Evolutionary conservation across 2,329 filamentous ascomycete genomes (phyloP), one percentile per base, ranked within the genome.

Genomic region (Zymoseptoria passerinii): DNA sequence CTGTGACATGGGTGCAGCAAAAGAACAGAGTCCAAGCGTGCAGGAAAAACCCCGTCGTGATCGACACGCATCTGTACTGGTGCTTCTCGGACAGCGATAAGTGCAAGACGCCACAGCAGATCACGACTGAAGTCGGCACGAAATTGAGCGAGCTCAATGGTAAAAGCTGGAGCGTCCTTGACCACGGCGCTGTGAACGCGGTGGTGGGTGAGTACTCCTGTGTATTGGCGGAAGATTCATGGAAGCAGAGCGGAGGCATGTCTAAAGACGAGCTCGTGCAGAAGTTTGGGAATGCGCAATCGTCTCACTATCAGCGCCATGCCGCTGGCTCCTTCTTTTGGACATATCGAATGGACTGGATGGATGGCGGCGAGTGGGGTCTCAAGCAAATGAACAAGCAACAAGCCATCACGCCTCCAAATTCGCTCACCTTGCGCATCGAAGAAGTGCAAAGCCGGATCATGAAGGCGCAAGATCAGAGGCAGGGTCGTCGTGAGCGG

Each of bases 281-380:
- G 2, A 69, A 75, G 20, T 82, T 83, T 63, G 80, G 80, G 10
- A 71, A 74, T 50, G 75, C 74, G 1, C 77, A 84, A 65, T 77
- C 73, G 27, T 65, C 72, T 9, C 73, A 73, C 50, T 84, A 78
- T 69, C 76, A 80, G 57, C 65, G 75, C n/a, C 75, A 74, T 50
- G 70, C 78, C 13, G 78, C 78, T 2, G 82, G 82, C 1, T 75
- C 74, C 29, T 83, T 78, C 65, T 85, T 84, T 71, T 84, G 82
- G 82, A 84, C 82, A 0, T 80, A 75, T 66, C 81, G 81, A 56
- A 84, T 84, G 81, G 76, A 82, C 62, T 84, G 81, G 81, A 81
- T 82, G 76, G 76, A 78, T n/a, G 82, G 81, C 10, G 81, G 81
- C 10, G 81, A 82, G 68, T 84, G 82, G 82, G 81, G 81, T 0